Evolutionary conservation across 805 yeast species (phyloP), one percentile per base, ranked within the genome.

Genomic region (Saturnispora serradocipensis): DNA sequence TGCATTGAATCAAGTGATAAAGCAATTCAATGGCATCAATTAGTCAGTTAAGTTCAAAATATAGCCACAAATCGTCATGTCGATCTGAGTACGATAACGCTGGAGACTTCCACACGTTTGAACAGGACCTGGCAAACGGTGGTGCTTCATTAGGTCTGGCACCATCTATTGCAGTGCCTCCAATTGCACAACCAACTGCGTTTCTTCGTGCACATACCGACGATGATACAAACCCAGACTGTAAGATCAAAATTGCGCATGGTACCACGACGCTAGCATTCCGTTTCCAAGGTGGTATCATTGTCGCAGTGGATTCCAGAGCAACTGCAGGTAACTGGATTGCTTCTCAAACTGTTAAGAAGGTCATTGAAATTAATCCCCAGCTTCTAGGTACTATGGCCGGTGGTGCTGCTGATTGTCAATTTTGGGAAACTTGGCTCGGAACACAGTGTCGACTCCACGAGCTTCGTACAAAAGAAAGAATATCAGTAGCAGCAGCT

Each of bases 401-500:
- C 34, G 99, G 99, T 72, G 98, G 98, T 74, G 99, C 99, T 47
- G 98, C 98, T 32, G 99, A 93, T 72, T 93, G 99, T 76, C 99
- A 93, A 69, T 93, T 76, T 71, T 93, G 99, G 99, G 98, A 93
- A 72, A 88, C 97, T 36, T 93, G 98, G 98, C 77, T 93, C 54
- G 99, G 99, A 56, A 75, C 96, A 16, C 97, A 93, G 71, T 91
- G 98, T 73, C 77, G 99, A 63, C 72, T 93, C 62, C 95, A 90
- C 68, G 99, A 93, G 69, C 77, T 93, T 63, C 80, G 96, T 66
- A 93, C 91, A 68, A 90, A 91, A 71, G 91, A 89, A 71, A 80
- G 99, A 61, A 93, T 93, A 58, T 81, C 93, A 5, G 98, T 91
- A 38, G 93, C 97, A 32, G 96, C 98, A 10, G 98, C 99, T 9